Evolutionary conservation across 2,329 filamentous ascomycete genomes (phyloP).

Genomic region (Phialemonium atrogriseum): DNA sequence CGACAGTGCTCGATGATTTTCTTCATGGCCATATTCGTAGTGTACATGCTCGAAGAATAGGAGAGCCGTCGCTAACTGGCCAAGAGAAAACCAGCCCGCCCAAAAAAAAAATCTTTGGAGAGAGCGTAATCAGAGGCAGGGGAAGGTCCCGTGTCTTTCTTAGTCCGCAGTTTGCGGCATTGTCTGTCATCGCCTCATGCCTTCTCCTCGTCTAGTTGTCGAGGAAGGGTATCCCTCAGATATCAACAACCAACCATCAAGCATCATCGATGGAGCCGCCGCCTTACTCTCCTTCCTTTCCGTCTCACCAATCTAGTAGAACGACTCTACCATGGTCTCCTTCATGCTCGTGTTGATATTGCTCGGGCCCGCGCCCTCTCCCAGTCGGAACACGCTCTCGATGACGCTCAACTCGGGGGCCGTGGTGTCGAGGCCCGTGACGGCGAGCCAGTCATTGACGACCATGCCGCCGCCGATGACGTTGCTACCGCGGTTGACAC

Average conservation of each 20-base stretch:
- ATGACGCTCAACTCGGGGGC: conserved; percentile 96
- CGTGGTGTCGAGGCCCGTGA: conserved; percentile 88
- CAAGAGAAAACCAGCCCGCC: too few species aligned
- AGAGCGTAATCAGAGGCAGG: too few species aligned
- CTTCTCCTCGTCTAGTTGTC: too few species aligned
- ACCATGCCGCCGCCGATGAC: conserved; percentile 98
- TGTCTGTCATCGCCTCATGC: too few species aligned
- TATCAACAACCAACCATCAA: background rate
- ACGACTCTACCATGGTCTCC: conserved; percentile 98
- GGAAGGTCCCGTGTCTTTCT: too few species aligned
- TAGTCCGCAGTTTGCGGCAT: too few species aligned
- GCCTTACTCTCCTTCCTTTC: background rate
- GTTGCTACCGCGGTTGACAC: conserved; percentile 83
- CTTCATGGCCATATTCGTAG: too few species aligned
- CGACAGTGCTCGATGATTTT: too few species aligned
- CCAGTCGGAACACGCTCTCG: conserved; percentile 90
- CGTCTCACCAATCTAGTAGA: conserved; percentile 58
- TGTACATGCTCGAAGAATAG: too few species aligned
- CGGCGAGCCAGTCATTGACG: conserved; percentile 95
- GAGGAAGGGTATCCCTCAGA: conserved; percentile 1
- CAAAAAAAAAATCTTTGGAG: too few species aligned
- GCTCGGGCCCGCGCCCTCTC: conserved; percentile 73
- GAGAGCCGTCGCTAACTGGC: too few species aligned
- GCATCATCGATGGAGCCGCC: too few species aligned
- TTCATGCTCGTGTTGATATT: conserved; percentile 80